These are phyloP conservation scores for Silene vulgaris DNA, from an alignment of 179 eudicot species.

Conservation along the genomic window DNA sequence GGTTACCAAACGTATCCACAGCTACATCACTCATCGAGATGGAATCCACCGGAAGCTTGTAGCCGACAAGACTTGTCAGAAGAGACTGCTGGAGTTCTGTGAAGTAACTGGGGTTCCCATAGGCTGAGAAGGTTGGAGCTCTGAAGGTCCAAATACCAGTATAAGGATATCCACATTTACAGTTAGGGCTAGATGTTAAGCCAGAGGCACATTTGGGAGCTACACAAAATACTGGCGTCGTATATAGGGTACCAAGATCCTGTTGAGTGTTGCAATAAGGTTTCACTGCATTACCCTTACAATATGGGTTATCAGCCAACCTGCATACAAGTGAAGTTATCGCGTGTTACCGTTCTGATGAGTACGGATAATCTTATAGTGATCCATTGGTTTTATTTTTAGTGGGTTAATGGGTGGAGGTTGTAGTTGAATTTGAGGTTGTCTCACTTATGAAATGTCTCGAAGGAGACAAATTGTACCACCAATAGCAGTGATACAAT, in stretches of 20 bases:
- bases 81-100: slow-evolving; percentile 33
- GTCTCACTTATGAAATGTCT: not conserved
- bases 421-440: too few species aligned
- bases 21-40: slow-evolving; percentile 39
- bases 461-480: not conserved
- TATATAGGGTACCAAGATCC: slow-evolving; percentile 15
- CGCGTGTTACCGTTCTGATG: not conserved
- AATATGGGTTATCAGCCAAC: slow-evolving; percentile 34
- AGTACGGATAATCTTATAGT: too few species aligned
- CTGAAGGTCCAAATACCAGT: slow-evolving; percentile 49
- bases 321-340: slow-evolving; percentile 27
- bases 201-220: slow-evolving; percentile 34
- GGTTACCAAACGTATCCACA: slow-evolving; percentile 30
- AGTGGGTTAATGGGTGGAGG: too few species aligned
- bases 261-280: slow-evolving; percentile 24
- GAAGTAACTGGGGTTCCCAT: slow-evolving; percentile 26
- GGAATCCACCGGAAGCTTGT: slow-evolving; percentile 54
- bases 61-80: slow-evolving; percentile 27
- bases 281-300: slow-evolving; percentile 13
- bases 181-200: slow-evolving; percentile 42
- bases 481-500: not conserved
- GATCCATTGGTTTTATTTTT: too few species aligned
- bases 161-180: slow-evolving; percentile 50
- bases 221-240: slow-evolving; percentile 32
- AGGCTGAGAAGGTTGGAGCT: slow-evolving; percentile 48